Evolutionary conservation across 768 basidiomycete species (phyloP), one percentile per base, ranked within the genome.

Genomic region (Trametes villosa): DNA sequence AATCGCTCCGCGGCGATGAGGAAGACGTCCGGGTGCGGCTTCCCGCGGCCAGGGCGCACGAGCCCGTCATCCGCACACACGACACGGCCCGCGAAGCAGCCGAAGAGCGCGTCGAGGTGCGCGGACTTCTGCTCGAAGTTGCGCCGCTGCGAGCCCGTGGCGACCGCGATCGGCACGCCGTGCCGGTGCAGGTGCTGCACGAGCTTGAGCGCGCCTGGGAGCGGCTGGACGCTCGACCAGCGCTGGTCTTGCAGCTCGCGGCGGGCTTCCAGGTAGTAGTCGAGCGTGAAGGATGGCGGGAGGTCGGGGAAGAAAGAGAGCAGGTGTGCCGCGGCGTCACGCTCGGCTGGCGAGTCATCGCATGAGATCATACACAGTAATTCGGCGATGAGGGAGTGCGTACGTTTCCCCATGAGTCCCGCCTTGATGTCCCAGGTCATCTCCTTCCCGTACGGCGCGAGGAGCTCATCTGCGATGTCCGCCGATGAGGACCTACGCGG

Each of bases 351-450:
- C 46, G 27, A 27, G 29, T 51, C 13, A 48, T 20, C 13, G 40
- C 17, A 31, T 41, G 31, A 20, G 6, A 36, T 45, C 26, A 48
- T 30, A 12, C 12, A 33, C 11, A 22, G 18, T 4, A 20, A 44
- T 29, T 17, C 13, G 12, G 29, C n/a, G 63, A 17, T 27, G 36
- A 9, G 17, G 47, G 44, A 27, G 44, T n/a, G 72, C 79, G 55
- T 48, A 91, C 92, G 84, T 78, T 89, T 91, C 55, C 92, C 92
- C 92, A 94, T 94, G 58, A 89, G 83, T 0, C 88, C 89, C n/a
- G 89, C 86, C 70, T 94, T 93, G 58, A 94, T 91, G 57, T 91
- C 87, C 91, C 91, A 93, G 3, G 89, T 90, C 88, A 94, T 91
- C 63, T 83, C 75, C 62, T 85, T 86, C 27, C 90, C 91, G 67